A percentile compares a stretch with the other conserved stretches of the same genome.
Conservation (phyloP, 169 alveolate species). For the Perkinsus olseni region DNA sequence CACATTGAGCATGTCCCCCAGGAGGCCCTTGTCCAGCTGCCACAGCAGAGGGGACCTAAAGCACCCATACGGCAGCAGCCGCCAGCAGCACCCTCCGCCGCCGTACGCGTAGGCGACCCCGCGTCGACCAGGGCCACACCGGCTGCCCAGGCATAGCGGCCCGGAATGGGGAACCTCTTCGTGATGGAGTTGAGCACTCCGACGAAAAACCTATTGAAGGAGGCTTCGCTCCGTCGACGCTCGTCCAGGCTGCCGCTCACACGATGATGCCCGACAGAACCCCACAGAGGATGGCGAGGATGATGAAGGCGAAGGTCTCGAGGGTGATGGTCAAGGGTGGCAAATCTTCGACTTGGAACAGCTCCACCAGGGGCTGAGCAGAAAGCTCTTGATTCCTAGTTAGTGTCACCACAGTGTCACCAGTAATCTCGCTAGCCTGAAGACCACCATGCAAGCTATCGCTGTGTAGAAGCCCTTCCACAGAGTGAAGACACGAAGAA, state of each 20-base stretch:
- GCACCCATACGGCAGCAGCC: not conserved
- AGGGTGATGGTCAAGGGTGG: not conserved
- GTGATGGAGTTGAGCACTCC: not conserved
- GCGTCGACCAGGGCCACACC: not conserved
- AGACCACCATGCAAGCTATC: constrained; percentile 42
- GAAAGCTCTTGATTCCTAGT: constrained; percentile 35
- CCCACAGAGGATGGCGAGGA: constrained; percentile 8
- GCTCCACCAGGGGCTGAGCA: constrained; percentile 47
- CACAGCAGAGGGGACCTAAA: not conserved
- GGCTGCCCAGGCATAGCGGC: not conserved
- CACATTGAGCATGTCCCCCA: not conserved
- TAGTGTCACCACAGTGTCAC: constrained; percentile 5
- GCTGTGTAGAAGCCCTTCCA: constrained; percentile 57
- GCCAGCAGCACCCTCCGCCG: not conserved
- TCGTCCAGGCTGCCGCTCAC: constrained; percentile 14
- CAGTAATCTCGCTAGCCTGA: constrained; percentile 29
- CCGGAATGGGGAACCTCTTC: not conserved
- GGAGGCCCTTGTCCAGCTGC: not conserved
- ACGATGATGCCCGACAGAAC: constrained; percentile 9
- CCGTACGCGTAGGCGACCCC: not conserved
- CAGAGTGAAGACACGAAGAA: constrained; percentile 58
- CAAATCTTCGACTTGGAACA: not conserved
- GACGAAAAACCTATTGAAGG: not conserved
- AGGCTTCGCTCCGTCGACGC: not conserved
- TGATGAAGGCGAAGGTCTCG: not conserved